phyloP scores from a whole-genome alignment of 257 asterid genomes.

The Nicotiana attenuata region DNA sequence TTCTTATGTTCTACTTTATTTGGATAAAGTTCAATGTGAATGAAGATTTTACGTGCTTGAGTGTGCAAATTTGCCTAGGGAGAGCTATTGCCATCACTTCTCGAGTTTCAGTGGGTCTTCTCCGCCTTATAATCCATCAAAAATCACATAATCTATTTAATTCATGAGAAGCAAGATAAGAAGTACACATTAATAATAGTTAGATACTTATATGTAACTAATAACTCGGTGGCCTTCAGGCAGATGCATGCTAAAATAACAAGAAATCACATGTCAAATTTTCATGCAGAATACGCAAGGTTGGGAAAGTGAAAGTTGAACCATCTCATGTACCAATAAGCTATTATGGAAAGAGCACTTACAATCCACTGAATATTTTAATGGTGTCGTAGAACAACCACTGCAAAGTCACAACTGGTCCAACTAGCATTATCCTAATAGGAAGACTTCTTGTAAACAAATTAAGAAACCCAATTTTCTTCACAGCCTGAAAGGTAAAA shows the following conservation, averaged over 20 bases:
- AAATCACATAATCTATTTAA: background rate
- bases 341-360: slow-evolving; percentile 16
- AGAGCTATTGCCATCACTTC: background rate
- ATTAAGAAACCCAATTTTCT: slow-evolving; percentile 34
- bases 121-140: background rate
- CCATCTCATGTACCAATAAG: background rate
- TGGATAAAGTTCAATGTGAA: background rate
- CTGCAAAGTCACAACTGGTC: slow-evolving; percentile 43
- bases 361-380: slow-evolving; percentile 41
- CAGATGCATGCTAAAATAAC: background rate
- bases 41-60: background rate
- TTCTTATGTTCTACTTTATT: background rate
- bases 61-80: background rate
- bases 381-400: slow-evolving; percentile 42
- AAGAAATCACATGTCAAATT: background rate
- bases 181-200: background rate
- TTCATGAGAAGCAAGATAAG: background rate
- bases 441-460: slow-evolving; percentile 44
- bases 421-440: slow-evolving; percentile 38
- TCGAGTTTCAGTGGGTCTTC: background rate
- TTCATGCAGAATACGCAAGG: background rate
- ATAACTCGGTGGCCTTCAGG: background rate
- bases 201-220: background rate
- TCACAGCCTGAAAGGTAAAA: slow-evolving; percentile 28
- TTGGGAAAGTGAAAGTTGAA: background rate